These are phyloP conservation scores for Trametes meyenii DNA, from an alignment of 768 basidiomycete genomes.

Conservation along the genomic window DNA sequence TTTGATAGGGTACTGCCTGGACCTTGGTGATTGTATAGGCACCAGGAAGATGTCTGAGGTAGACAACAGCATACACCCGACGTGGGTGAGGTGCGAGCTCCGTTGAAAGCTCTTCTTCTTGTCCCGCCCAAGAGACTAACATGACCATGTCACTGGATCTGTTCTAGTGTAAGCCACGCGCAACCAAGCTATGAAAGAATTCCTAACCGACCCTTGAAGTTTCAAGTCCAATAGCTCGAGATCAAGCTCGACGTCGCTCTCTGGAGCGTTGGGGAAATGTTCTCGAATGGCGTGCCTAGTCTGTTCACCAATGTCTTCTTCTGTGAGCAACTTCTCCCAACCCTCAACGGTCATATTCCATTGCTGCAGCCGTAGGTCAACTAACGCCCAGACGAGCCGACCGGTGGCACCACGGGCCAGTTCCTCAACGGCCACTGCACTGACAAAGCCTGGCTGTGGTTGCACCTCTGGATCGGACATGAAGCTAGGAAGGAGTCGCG, in stretches of 20 bases:
- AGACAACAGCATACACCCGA: conserved; percentile 66
- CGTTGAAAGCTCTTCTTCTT: conserved; percentile 47
- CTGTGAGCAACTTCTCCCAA: conserved; percentile 66
- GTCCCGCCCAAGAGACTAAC: conserved; percentile 68
- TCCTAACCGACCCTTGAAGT: conserved; percentile 51
- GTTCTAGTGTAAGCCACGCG: not conserved
- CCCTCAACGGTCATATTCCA: conserved; percentile 72
- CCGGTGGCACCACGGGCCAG: conserved; percentile 43
- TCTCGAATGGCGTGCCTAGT: conserved; percentile 51
- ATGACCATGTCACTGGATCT: conserved; percentile 60
- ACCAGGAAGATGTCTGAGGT: conserved; percentile 46
- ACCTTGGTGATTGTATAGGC: conserved; percentile 51
- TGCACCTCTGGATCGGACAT: conserved; percentile 46
- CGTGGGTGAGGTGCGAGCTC: conserved; percentile 48
- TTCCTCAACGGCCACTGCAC: conserved; percentile 58
- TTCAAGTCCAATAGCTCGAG: conserved; percentile 75
- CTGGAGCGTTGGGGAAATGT: conserved; percentile 41
- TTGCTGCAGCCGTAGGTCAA: conserved; percentile 66
- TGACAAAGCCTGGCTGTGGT: conserved; percentile 62
- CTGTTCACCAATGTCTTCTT: conserved; percentile 56
- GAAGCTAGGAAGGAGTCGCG: conserved; percentile 46
- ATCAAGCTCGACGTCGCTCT: conserved; percentile 55
- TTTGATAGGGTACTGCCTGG: conserved; percentile 72
- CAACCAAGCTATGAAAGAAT: not conserved
- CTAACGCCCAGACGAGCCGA: conserved; percentile 66